Evolutionary conservation across 192 early-diverging fungal genomes (phyloP).

Genomic region (Endogone sp.): DNA sequence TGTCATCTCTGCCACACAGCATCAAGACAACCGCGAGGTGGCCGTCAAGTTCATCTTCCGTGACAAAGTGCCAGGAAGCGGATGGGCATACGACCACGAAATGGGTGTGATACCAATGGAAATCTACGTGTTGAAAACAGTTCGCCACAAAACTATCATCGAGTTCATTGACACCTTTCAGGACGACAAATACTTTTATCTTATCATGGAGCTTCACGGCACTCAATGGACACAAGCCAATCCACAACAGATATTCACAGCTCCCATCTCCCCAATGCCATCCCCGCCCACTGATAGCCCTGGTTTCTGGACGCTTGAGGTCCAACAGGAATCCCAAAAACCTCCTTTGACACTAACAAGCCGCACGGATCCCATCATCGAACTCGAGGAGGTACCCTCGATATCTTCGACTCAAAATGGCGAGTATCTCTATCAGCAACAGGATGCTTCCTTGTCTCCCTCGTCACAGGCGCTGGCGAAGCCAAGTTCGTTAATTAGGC

Average conservation of each 20-base stretch:
- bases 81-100: slow-evolving; percentile 49
- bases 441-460: background rate
- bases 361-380: background rate
- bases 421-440: background rate
- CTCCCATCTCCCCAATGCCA: background rate
- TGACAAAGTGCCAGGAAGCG: slow-evolving; percentile 44
- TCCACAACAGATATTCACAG: slow-evolving; percentile 4
- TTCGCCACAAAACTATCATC: slow-evolving; percentile 52
- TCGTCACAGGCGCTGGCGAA: background rate
- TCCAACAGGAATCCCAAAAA: background rate
- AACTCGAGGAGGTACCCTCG: background rate
- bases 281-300: background rate
- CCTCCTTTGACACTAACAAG: background rate
- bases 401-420: background rate
- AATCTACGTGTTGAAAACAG: slow-evolving; percentile 54
- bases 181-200: slow-evolving; percentile 47
- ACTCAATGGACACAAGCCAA: slow-evolving; percentile 47
- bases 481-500: slow-evolving; percentile 32
- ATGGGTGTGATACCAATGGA: slow-evolving; percentile 60
- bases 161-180: slow-evolving; percentile 51
- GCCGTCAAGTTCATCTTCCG: slow-evolving; percentile 68
- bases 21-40: slow-evolving; percentile 45
- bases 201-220: slow-evolving; percentile 68
- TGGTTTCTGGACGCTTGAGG: background rate
- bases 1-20: slow-evolving; percentile 58